Evolutionary conservation across 83 land plant species (phyloP).

Genomic region (Picea engelmannii): DNA sequence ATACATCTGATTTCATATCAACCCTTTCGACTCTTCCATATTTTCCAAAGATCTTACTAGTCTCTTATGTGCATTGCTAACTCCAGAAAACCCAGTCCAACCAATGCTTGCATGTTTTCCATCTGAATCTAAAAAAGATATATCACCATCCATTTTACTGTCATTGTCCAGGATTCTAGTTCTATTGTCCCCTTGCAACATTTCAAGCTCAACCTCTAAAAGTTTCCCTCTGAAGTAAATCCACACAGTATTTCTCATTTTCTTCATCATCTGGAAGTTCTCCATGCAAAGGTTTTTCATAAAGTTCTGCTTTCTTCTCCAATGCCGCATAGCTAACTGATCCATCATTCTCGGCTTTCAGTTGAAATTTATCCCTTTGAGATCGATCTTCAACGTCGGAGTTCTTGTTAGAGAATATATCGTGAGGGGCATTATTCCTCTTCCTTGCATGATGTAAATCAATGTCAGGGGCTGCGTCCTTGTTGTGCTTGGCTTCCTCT

Average conservation of each 20-base stretch:
- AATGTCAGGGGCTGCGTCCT: too few species aligned
- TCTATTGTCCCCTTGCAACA: conserved; percentile 20
- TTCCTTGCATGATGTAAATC: too few species aligned
- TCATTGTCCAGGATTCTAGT: conserved; percentile 11
- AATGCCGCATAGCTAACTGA: conserved; percentile 88
- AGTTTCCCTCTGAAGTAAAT: conserved; percentile 75
- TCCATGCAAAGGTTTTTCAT: conserved; percentile 77
- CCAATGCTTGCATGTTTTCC: conserved; percentile 48
- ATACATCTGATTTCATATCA: too few species aligned
- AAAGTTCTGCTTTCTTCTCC: conserved; percentile 85
- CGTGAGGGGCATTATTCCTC: too few species aligned
- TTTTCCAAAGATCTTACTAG: conserved; percentile 39
- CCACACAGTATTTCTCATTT: conserved; percentile 91
- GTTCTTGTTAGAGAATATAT: too few species aligned
- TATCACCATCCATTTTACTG: conserved; percentile 22
- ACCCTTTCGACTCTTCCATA: too few species aligned
- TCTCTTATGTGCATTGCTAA: conserved; percentile 57
- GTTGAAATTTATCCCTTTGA: conserved; percentile 76
- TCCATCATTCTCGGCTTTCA: conserved; percentile 85
- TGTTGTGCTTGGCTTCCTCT: too few species aligned
- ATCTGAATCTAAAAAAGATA: conserved; percentile 4
- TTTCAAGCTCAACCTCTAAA: conserved; percentile 42
- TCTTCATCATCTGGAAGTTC: conserved; percentile 98
- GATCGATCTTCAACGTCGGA: too few species aligned
- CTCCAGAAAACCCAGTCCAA: conserved; percentile 26